A percentile compares a stretch with the other conserved stretches of the same genome.
These are phyloP conservation scores for Nemania sp. DNA, from an alignment of 2,329 filamentous ascomycete genomes.

Conservation along the genomic window DNA sequence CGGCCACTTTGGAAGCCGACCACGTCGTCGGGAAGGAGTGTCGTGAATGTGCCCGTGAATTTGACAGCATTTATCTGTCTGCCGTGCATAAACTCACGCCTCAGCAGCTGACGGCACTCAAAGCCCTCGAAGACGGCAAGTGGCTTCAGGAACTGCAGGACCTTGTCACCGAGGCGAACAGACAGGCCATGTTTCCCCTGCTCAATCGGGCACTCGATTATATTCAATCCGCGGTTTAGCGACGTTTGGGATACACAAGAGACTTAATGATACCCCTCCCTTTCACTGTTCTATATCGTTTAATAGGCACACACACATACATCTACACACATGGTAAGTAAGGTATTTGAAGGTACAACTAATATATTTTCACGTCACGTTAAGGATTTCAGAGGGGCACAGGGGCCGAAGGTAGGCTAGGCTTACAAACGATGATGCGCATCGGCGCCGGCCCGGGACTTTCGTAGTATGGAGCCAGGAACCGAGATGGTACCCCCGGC, in stretches of 20 bases:
- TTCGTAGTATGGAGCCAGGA: too few relatives aligned
- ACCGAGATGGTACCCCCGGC: too few relatives aligned
- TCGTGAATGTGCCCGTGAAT: conserved; percentile 22
- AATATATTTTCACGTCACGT: not conserved
- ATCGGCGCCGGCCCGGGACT: too few relatives aligned
- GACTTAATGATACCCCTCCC: not conserved
- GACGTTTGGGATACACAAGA: not conserved
- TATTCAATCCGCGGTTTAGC: conserved; percentile 3
- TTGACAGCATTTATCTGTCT: conserved; percentile 24
- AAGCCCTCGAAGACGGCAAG: conserved; percentile 27
- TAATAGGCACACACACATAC: not conserved
- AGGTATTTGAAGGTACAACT: not conserved
- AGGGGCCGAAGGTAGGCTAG: too few relatives aligned
- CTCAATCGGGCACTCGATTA: conserved; percentile 14
- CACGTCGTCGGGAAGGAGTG: conserved; percentile 21
- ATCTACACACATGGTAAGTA: not conserved
- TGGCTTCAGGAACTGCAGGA: conserved; percentile 29
- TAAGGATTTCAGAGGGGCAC: not conserved
- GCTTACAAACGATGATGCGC: too few relatives aligned
- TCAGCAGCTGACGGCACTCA: conserved; percentile 25
- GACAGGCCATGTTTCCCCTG: conserved; percentile 21
- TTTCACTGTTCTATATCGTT: not conserved
- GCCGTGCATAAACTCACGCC: conserved; percentile 24
- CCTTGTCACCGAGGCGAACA: conserved; percentile 23
- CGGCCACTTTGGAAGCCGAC: conserved; percentile 26